These are phyloP conservation scores for Ensete glaucum DNA, from an alignment of 176 grass and related monocot species.

Conservation along the genomic window DNA sequence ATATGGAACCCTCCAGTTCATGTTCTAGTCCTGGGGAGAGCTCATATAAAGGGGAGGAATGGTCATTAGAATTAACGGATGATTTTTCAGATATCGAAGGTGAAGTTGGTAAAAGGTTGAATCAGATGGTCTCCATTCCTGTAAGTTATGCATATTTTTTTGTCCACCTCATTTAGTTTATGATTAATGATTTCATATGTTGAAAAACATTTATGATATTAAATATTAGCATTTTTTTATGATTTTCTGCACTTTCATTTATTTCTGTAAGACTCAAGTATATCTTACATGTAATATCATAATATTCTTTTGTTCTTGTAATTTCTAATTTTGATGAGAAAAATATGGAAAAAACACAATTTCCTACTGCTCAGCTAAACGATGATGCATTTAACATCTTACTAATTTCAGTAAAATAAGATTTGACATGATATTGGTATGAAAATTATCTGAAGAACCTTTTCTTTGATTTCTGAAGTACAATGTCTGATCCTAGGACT, in stretches of 20 bases:
- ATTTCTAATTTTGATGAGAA: neutral
- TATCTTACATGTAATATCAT: neutral
- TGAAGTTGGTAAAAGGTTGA: constrained; percentile 77
- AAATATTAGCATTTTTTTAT: no score
- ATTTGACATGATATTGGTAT: neutral
- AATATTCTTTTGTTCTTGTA: neutral
- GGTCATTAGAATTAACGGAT: constrained; percentile 27
- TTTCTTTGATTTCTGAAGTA: neutral
- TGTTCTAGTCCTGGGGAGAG: constrained; percentile 36
- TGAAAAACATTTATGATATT: no score
- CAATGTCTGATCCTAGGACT: no score
- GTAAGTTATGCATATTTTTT: constrained; percentile 42
- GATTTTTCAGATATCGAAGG: constrained; percentile 60
- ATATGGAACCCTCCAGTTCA: constrained; percentile 44
- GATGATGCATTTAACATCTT: neutral
- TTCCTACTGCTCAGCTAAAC: neutral
- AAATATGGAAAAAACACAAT: neutral
- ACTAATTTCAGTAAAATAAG: no score
- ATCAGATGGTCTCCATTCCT: constrained; percentile 75
- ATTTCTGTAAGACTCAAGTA: neutral
- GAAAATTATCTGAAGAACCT: neutral
- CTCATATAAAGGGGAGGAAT: constrained; percentile 26
- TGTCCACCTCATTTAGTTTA: neutral
- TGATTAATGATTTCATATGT: neutral
- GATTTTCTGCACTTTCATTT: no score